Conservation (phyloP, 768 basidiomycete genomes). For the Suillus bovinus region DNA sequence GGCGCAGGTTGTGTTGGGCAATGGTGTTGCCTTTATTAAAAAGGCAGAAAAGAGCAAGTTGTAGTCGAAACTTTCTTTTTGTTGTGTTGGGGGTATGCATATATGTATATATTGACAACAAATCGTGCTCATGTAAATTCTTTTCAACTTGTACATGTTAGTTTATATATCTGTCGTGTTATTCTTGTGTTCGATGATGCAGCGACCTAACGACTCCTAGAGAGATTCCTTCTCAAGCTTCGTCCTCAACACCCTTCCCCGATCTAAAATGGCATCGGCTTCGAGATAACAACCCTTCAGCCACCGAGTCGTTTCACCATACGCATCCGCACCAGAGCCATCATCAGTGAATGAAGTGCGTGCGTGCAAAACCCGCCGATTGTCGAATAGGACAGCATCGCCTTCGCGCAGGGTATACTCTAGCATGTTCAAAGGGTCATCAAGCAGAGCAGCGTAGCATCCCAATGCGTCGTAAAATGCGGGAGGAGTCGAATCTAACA, state of each 20-base stretch:
- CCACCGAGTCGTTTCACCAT: slow-evolving; percentile 70
- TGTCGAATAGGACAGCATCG: slow-evolving; percentile 90
- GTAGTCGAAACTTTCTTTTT: slow-evolving; percentile 19
- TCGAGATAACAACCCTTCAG: slow-evolving; percentile 87
- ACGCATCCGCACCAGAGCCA: slow-evolving; percentile 25
- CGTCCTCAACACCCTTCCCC: slow-evolving; percentile 51
- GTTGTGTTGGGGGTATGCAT: not conserved
- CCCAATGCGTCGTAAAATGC: slow-evolving; percentile 64
- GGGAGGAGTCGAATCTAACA: slow-evolving; percentile 46
- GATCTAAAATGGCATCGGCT: slow-evolving; percentile 62
- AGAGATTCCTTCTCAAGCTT: slow-evolving; percentile 12
- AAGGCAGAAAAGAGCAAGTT: slow-evolving; percentile 49
- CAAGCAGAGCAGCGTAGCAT: slow-evolving; percentile 59
- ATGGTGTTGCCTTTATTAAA: slow-evolving; percentile 63
- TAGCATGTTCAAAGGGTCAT: slow-evolving; percentile 51
- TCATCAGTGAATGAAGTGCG: slow-evolving; percentile 69
- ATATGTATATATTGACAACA: not conserved
- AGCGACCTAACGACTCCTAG: not conserved
- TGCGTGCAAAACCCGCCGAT: slow-evolving; percentile 86
- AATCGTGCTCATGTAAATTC: not conserved
- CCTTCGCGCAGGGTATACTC: slow-evolving; percentile 75
- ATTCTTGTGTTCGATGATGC: not conserved
- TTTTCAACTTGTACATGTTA: not conserved
- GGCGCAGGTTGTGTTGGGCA: slow-evolving; percentile 51
- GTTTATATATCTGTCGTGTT: not conserved